These are phyloP conservation scores for Aureobasidium sp. DNA, from an alignment of 2,329 filamentous ascomycete species.

Conservation along the genomic window DNA sequence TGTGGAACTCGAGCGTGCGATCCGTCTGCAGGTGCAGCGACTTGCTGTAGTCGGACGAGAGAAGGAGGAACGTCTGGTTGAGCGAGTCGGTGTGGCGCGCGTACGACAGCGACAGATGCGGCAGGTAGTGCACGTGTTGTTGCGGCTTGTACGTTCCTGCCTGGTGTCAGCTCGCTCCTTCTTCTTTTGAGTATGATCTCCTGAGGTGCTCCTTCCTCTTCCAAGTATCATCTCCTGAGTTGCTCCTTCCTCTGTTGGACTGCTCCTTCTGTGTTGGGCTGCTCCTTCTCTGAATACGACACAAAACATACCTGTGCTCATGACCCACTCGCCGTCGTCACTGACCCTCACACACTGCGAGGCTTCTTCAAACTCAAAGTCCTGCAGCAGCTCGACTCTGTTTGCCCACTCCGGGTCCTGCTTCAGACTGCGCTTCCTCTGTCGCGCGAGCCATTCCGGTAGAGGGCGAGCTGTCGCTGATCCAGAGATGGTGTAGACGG, in stretches of 20 bases:
- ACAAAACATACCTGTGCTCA: slow-evolving; percentile 88
- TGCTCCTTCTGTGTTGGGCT: no score
- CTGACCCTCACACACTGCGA: slow-evolving; percentile 83
- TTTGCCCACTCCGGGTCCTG: slow-evolving; percentile 88
- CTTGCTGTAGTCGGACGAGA: slow-evolving; percentile 88
- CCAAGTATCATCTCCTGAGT: background rate
- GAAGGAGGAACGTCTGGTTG: slow-evolving; percentile 82
- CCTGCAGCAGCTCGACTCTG: slow-evolving; percentile 87
- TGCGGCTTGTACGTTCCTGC: slow-evolving; percentile 63
- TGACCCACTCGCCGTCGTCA: slow-evolving; percentile 94
- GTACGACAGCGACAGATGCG: slow-evolving; percentile 88
- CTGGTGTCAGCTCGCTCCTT: background rate
- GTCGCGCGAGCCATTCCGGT: slow-evolving; percentile 89
- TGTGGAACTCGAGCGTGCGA: slow-evolving; percentile 87
- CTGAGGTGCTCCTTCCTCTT: background rate
- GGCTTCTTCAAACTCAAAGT: slow-evolving; percentile 96
- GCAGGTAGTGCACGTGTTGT: slow-evolving; percentile 91
- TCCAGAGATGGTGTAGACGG: slow-evolving; percentile 91
- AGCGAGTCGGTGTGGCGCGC: slow-evolving; percentile 83
- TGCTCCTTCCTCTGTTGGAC: no score
- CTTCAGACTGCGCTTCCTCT: slow-evolving; percentile 84
- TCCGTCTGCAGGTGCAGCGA: slow-evolving; percentile 89
- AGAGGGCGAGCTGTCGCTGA: slow-evolving; percentile 78
- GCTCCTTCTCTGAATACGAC: no score
- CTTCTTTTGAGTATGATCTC: no score